These are phyloP conservation scores for Botrytis pseudocinerea DNA, from an alignment of 2,329 filamentous ascomycete species.

Conservation along the genomic window DNA sequence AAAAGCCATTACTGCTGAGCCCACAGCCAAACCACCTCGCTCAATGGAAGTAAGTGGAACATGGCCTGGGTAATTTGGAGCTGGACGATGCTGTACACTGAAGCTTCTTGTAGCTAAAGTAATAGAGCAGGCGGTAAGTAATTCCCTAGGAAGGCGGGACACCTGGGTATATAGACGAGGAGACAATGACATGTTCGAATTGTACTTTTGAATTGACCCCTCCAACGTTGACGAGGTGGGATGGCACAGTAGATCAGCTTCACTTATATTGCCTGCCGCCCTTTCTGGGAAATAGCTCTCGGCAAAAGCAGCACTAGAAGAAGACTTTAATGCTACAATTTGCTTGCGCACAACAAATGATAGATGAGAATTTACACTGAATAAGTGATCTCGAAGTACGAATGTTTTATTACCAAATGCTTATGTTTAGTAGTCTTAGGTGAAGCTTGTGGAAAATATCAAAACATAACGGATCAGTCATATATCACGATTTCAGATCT, in stretches of 20 bases:
- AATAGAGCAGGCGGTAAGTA: conserved; percentile 34
- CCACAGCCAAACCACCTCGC: conserved; percentile 68
- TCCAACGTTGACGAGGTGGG: background rate
- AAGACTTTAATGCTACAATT: background rate
- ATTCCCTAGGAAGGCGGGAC: conserved; percentile 33
- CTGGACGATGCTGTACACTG: conserved; percentile 79
- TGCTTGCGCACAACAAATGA: background rate
- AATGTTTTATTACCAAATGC: background rate
- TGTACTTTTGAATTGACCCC: background rate
- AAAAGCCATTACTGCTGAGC: conserved; percentile 62
- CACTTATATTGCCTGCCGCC: conserved; percentile 1
- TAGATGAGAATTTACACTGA: background rate
- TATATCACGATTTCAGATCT: background rate
- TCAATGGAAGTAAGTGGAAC: conserved; percentile 81
- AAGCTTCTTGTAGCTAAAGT: conserved; percentile 53
- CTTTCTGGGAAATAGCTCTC: background rate
- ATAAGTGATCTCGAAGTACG: background rate
- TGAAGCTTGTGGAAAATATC: conserved; percentile 7
- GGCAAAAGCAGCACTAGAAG: conserved; percentile 17
- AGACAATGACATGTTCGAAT: conserved; percentile 33
- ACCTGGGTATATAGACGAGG: conserved; percentile 28
- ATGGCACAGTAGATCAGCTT: background rate
- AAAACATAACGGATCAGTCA: background rate
- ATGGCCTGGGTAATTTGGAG: conserved; percentile 60
- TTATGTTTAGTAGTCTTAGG: conserved; percentile 13